Base-by-base conservation (phyloP, 1,284 basidiomycete genomes). In the Inonotus obliquus region DNA sequence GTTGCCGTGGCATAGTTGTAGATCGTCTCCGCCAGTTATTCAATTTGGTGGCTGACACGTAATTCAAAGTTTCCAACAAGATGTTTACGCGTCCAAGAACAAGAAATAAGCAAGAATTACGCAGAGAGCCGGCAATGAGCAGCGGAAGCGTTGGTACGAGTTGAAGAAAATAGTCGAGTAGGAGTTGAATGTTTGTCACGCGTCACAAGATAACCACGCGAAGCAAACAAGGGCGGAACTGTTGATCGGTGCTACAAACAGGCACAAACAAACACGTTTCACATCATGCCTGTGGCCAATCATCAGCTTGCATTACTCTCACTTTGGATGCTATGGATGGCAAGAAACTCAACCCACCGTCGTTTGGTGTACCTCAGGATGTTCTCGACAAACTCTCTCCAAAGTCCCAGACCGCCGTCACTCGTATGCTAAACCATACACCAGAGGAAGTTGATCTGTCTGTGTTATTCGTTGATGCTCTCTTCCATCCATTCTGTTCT, bases 361-460 rank as follows among this genome's bases (percentile, higher is more conserved):
- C 38, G 10, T 61, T 61, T 49, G 44, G 38, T 29, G 37, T 63
- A 19, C 62, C 62, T 29, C 23, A 17, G 23, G 65, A 64, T 17
- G 63, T 60, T 21, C 64, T 76, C 4, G 63, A 72, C 21, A 27
- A 52, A 1, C 68, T 80, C 35, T 74, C 76, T 2, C 70, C 75
- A 39, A 64, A 61, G 21, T 75, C 77, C 19, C 71, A 70, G 63
- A 55, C 60, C 37, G 76, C 76, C 54, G 71, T 84, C 25, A 66
- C 77, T 48, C 77, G 82, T 45, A 71, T 87, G 13, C 54, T 71
- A 13, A 62, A 65, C 2, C 73, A 78, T 66, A 64, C 70, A 32
- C 69, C 74, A n/a, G 76, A 80, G 63, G 67, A 65, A 56, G 74
- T 75, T 64, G 79, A 85, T 69, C 69, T 85, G 86, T 86, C 69